Evolutionary conservation across 2,329 filamentous ascomycete species (phyloP), one percentile per base, ranked within the genome.

Genomic region (Chalara sp.): DNA sequence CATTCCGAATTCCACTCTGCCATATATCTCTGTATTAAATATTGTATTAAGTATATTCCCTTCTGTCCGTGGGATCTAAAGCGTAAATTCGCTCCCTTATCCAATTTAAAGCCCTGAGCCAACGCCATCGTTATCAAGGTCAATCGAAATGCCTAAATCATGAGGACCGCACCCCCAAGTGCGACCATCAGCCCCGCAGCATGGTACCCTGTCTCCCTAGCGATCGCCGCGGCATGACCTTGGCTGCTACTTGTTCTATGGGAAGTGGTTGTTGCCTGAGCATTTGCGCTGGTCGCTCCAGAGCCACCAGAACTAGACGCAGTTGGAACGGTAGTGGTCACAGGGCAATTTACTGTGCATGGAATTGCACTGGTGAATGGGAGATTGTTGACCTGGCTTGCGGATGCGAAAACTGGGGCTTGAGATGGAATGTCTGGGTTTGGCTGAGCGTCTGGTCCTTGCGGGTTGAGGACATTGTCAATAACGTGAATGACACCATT

Each of bases 381-480:
- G n/a, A 60, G 54, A 6, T 58, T 53, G 1, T 51, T 52, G 4
- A 50, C 55, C 6, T 28, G 35, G 6, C 54, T 57, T 4, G 63
- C 61, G n/a, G 55, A 61, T 0, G 64, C 61, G 44, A 66, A 69
- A 1, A 63, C 68, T 2, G 71, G 67, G 6, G 60, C 54, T 40
- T 71, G 67, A 5, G 63, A 66, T 33, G 58, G 62, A 4, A 64
- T 56, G 5, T 61, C 62, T 6, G 69, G 66, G 47, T 76, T 65
- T 3, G 73, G 73, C 10, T 54, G 51, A 4, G 61, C 65, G 3
- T 57, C 56, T 6, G 65, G 53, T 5, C 62, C 66, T 32, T 72
- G 63, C 1, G 72, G 74, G 60, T 73, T 75, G 40, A 78, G 66
- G 7, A 76, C 72, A 51, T 68, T 70, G 50, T 63, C 66, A 40